phyloP scores from a whole-genome alignment of 2,329 filamentous ascomycete species.

The Fusarium palustre region DNA sequence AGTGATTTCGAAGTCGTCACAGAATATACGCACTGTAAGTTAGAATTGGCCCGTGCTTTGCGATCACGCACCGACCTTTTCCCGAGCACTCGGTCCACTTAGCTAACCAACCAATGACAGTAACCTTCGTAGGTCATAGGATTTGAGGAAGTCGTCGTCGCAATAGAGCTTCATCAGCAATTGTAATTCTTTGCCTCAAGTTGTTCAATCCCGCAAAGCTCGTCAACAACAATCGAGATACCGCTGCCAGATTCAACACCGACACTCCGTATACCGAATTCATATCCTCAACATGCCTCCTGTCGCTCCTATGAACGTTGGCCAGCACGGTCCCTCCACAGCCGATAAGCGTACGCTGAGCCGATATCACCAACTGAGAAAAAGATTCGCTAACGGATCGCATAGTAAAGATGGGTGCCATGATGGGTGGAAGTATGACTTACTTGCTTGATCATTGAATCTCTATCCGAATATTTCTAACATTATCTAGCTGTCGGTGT shows the following conservation, averaged over 20 bases:
- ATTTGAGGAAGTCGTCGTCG: slow-evolving; percentile 35
- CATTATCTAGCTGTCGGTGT: slow-evolving; percentile 80
- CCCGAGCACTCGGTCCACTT: slow-evolving; percentile 35
- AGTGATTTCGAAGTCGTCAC: slow-evolving; percentile 34
- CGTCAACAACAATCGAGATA: slow-evolving; percentile 1
- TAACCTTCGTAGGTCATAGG: slow-evolving; percentile 19
- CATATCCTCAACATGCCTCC: slow-evolving; percentile 53
- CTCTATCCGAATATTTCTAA: slow-evolving; percentile 47
- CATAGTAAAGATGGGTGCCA: slow-evolving; percentile 86
- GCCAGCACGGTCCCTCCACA: slow-evolving; percentile 62
- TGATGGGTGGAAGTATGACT: slow-evolving; percentile 95
- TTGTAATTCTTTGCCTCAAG: slow-evolving; percentile 24
- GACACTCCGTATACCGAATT: background rate
- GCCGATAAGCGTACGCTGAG: slow-evolving; percentile 65
- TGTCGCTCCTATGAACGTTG: slow-evolving; percentile 54
- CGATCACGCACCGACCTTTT: slow-evolving; percentile 43
- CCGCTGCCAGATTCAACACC: background rate
- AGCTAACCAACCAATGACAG: slow-evolving; percentile 46
- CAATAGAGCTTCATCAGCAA: slow-evolving; percentile 38
- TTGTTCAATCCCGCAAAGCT: slow-evolving; percentile 4
- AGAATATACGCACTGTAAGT: slow-evolving; percentile 12
- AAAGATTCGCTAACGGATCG: slow-evolving; percentile 34
- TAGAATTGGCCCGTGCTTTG: slow-evolving; percentile 28
- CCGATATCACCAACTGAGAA: slow-evolving; percentile 14
- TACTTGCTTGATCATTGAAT: slow-evolving; percentile 42